phyloP scores from a whole-genome alignment of 2,329 filamentous ascomycete species.

The Fusarium pseudoanthophilum region DNA sequence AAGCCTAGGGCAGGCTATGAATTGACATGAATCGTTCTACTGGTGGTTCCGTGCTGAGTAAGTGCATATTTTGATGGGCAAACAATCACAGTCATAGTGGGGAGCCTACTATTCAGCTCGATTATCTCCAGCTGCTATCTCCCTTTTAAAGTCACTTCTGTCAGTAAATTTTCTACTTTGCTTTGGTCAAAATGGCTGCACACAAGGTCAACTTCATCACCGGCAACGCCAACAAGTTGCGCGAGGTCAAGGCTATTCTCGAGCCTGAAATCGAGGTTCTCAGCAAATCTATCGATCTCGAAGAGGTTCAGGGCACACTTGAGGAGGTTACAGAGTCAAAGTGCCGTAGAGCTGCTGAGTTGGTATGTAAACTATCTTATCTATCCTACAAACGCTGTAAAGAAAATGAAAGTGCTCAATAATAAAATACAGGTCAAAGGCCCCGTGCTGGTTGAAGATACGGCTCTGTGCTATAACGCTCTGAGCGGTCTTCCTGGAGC shows the following conservation, averaged over 20 bases:
- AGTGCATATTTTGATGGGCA: constrained; percentile 30
- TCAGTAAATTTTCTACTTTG: background rate
- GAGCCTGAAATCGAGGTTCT: constrained; percentile 77
- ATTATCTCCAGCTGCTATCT: constrained; percentile 7
- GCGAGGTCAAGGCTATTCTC: constrained; percentile 89
- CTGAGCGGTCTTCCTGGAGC: constrained; percentile 91
- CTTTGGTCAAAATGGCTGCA: constrained; percentile 52
- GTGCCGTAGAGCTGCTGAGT: constrained; percentile 81
- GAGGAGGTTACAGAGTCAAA: constrained; percentile 94
- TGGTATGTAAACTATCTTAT: constrained; percentile 60
- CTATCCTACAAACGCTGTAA: background rate
- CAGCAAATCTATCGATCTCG: constrained; percentile 80
- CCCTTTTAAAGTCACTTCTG: background rate
- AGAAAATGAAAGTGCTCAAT: constrained; percentile 4
- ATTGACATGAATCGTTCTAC: constrained; percentile 36
- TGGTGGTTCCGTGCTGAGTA: constrained; percentile 16
- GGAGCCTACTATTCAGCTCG: constrained; percentile 3
- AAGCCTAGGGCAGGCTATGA: constrained; percentile 31
- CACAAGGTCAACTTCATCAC: constrained; percentile 87
- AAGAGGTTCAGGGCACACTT: constrained; percentile 91
- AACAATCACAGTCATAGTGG: constrained; percentile 12
- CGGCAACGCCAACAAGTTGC: constrained; percentile 92
- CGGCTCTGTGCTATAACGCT: constrained; percentile 91
- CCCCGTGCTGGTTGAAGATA: constrained; percentile 95
- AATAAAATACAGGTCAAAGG: constrained; percentile 71